These are phyloP conservation scores for Lepiota brunneoincarnata DNA, from an alignment of 768 basidiomycete species.

Conservation along the genomic window DNA sequence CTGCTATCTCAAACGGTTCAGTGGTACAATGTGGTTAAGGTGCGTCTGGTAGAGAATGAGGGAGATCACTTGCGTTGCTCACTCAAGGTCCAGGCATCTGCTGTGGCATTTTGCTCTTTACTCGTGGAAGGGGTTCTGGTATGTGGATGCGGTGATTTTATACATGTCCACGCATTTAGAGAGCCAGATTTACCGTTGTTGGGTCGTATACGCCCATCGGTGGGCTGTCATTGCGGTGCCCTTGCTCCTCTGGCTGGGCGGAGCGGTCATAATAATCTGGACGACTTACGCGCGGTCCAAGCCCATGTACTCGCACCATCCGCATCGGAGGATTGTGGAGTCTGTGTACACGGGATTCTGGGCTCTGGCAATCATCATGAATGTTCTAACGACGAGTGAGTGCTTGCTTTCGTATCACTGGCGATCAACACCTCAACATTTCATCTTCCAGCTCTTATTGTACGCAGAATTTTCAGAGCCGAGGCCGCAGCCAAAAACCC, in stretches of 20 bases:
- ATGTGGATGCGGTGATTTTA: not conserved
- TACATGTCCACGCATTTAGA: not conserved
- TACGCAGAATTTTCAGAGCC: not conserved
- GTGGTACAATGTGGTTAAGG: not conserved
- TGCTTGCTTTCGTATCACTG: not conserved
- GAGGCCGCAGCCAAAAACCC: not conserved
- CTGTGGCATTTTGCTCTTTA: not conserved
- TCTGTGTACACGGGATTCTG: not conserved
- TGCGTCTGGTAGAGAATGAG: not conserved
- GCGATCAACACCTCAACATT: not conserved
- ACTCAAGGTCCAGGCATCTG: not conserved
- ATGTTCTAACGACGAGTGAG: conserved; percentile 1
- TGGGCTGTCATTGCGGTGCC: not conserved
- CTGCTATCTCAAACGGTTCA: not conserved
- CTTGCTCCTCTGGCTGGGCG: not conserved
- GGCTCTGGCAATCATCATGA: conserved; percentile 1
- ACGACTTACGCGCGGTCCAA: not conserved
- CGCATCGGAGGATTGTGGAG: not conserved
- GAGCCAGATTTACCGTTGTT: conserved; percentile 3
- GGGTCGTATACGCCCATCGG: not conserved
- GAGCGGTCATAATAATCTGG: not conserved
- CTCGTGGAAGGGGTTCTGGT: not conserved
- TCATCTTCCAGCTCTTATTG: not conserved
- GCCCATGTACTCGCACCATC: too few relatives aligned
- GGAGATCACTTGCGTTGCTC: too few relatives aligned